Evolutionary conservation across 176 grass and related monocot genomes (phyloP).

Genomic region (Aegilops umbellulata): DNA sequence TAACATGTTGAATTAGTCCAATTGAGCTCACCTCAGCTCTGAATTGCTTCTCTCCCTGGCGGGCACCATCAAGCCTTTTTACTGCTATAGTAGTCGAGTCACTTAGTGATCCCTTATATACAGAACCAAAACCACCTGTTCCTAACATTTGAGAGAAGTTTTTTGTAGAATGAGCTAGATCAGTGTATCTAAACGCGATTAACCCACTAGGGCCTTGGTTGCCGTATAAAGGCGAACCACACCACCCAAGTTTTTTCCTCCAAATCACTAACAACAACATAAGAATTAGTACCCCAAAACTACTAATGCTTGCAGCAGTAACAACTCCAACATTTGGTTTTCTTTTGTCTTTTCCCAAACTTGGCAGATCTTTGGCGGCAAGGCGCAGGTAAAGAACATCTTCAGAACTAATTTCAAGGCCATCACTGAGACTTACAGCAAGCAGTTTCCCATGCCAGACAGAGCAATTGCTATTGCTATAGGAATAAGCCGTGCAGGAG

Average conservation of each 20-base stretch:
- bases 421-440: not conserved
- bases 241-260: not conserved
- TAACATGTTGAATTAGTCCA: constrained; percentile 54
- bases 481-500: not conserved
- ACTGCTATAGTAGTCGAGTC: constrained; percentile 42
- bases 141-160: constrained; percentile 51
- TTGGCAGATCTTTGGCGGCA: constrained; percentile 28
- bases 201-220: not conserved
- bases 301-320: not conserved
- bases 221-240: not conserved
- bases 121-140: constrained; percentile 53
- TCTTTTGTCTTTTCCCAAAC: not conserved
- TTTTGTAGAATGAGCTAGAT: constrained; percentile 26
- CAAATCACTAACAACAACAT: not conserved
- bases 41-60: constrained; percentile 60
- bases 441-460: not conserved
- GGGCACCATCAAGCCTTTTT: constrained; percentile 42
- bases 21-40: constrained; percentile 57
- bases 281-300: not conserved
- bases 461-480: not conserved
- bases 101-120: constrained; percentile 44
- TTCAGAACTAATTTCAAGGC: not conserved
- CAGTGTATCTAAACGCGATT: not conserved
- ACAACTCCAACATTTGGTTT: constrained; percentile 2
- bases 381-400: constrained; percentile 51